Percentiles rank a stretch among this genome's conserved stretches.
Conservation (phyloP, 1,139 yeast species). For the Yamadazyma kanchanaburiensis region DNA sequence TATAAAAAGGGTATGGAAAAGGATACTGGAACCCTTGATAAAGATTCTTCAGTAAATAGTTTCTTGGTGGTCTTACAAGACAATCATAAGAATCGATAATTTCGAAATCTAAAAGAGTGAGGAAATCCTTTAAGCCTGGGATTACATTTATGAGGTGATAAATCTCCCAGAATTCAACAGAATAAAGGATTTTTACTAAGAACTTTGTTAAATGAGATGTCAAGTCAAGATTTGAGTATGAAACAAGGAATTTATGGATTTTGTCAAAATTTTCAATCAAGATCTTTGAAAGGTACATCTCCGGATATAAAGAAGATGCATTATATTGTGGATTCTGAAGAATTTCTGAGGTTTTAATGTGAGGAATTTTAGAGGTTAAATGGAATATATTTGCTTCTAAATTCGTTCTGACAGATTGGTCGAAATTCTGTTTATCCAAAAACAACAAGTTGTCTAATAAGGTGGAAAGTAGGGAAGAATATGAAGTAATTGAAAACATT, state of each 20-base stretch:
- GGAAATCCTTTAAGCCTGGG: constrained; percentile 32
- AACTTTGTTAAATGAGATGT: constrained; percentile 37
- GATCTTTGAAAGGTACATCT: constrained; percentile 34
- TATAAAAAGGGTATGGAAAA: constrained; percentile 47
- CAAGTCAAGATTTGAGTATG: constrained; percentile 38
- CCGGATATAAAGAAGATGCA: constrained; percentile 23
- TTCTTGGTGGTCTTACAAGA: constrained; percentile 39
- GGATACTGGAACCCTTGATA: constrained; percentile 45
- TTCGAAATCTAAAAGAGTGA: constrained; percentile 35
- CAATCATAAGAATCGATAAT: constrained; percentile 36
- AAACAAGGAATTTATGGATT: constrained; percentile 27
- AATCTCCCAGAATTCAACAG: constrained; percentile 45
- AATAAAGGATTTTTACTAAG: constrained; percentile 37
- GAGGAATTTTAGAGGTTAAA: constrained; percentile 10
- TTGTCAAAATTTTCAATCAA: constrained; percentile 37
- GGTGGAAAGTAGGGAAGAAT: constrained; percentile 2
- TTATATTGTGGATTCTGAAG: too few relatives aligned
- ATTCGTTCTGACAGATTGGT: too few relatives aligned
- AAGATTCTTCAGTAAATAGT: constrained; percentile 34
- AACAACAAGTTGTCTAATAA: background rate
- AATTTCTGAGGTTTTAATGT: too few relatives aligned
- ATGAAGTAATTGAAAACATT: constrained; percentile 2
- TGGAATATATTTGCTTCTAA: constrained; percentile 3
- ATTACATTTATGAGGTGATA: constrained; percentile 36
- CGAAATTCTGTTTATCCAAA: background rate